phyloP scores from a whole-genome alignment of 176 grass and related monocot species.

The Elaeis guineensis region DNA sequence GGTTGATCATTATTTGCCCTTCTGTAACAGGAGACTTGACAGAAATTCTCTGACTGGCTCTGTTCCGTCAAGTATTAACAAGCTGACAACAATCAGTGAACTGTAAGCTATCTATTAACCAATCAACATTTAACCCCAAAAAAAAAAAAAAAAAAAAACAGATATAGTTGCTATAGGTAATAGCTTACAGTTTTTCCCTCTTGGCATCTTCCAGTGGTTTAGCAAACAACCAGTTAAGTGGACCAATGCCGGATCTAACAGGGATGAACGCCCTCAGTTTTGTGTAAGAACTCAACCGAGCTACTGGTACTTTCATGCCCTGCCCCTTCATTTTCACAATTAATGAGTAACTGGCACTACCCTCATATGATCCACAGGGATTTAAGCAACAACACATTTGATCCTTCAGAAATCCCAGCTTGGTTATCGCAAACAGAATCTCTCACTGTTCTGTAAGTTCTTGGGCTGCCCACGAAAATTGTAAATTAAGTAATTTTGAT shows the following conservation, averaged over 20 bases:
- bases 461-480: neutral
- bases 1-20: slow-evolving; percentile 2
- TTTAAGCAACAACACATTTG: slow-evolving; percentile 74
- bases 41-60: slow-evolving; percentile 53
- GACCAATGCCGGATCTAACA: slow-evolving; percentile 59
- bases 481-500: no score
- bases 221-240: slow-evolving; percentile 73
- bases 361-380: slow-evolving; percentile 37
- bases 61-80: slow-evolving; percentile 66
- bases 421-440: slow-evolving; percentile 33
- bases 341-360: neutral
- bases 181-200: slow-evolving; percentile 8
- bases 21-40: slow-evolving; percentile 53
- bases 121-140: no score
- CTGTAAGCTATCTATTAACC: slow-evolving; percentile 49
- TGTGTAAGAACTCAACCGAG: slow-evolving; percentile 47
- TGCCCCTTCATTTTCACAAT: no score
- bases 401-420: slow-evolving; percentile 40
- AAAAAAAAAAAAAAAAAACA: no score
- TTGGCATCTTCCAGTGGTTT: slow-evolving; percentile 52
- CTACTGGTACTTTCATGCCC: slow-evolving; percentile 3
- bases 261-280: slow-evolving; percentile 53
- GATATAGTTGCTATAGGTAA: no score
- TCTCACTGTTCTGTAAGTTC: slow-evolving; percentile 53
- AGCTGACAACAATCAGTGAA: slow-evolving; percentile 50